phyloP scores from a whole-genome alignment of 2,329 filamentous ascomycete species.

The Botryotinia calthae region DNA sequence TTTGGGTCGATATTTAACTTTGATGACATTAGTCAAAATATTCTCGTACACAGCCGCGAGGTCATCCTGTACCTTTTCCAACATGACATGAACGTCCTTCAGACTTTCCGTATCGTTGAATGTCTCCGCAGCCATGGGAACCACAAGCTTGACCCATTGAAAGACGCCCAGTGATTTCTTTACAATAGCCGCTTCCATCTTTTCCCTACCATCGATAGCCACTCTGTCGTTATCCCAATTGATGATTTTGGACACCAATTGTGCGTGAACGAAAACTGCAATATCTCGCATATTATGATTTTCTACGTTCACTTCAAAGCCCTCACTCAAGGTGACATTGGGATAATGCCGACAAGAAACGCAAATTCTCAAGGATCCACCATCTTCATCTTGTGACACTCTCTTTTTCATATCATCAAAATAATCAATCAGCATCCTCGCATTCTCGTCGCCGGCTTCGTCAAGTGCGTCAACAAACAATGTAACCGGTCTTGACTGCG shows the following conservation, averaged over 20 bases:
- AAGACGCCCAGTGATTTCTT: constrained; percentile 39
- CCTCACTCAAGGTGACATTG: constrained; percentile 18
- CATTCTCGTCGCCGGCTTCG: constrained; percentile 19
- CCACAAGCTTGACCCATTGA: constrained; percentile 41
- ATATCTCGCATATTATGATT: constrained; percentile 39
- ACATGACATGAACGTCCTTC: constrained; percentile 14
- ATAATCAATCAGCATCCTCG: constrained; percentile 15
- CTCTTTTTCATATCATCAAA: constrained; percentile 14
- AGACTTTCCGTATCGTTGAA: constrained; percentile 18
- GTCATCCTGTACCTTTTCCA: constrained; percentile 25
- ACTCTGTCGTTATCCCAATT: constrained; percentile 1
- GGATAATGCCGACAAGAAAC: constrained; percentile 33
- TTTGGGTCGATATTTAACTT: constrained; percentile 16
- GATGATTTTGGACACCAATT: constrained; percentile 22
- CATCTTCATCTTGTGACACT: not conserved
- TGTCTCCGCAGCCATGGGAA: constrained; percentile 18
- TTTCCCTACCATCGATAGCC: not conserved
- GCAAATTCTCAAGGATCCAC: constrained; percentile 20
- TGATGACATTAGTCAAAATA: constrained; percentile 27
- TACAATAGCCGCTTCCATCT: constrained; percentile 32
- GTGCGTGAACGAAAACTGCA: constrained; percentile 32
- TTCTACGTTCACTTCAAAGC: constrained; percentile 37
- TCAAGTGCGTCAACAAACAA: constrained; percentile 27
- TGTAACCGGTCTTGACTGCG: not conserved
- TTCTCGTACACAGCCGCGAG: constrained; percentile 25